Percentiles rank a stretch among this genome's conserved stretches.
phyloP scores from a whole-genome alignment of 2,329 filamentous ascomycete species.

The Colletotrichum lentis region DNA sequence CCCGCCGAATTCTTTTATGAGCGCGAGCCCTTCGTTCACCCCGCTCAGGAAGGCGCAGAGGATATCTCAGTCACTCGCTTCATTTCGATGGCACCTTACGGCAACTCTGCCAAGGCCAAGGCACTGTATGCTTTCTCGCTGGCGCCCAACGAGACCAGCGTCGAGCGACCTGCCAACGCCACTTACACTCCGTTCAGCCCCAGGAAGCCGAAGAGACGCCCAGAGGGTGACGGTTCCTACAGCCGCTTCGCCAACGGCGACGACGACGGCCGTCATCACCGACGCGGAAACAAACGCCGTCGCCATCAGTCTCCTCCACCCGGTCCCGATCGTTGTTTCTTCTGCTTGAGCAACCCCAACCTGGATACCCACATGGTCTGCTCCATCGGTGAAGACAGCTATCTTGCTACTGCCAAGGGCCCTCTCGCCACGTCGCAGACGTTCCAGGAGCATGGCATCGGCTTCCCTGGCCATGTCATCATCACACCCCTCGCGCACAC shows the following conservation, averaged over 20 bases:
- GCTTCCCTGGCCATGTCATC: slow-evolving; percentile 85
- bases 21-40: slow-evolving; percentile 89
- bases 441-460: slow-evolving; percentile 70
- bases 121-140: slow-evolving; percentile 81
- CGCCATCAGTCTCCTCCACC: slow-evolving; percentile 63
- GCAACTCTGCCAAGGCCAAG: slow-evolving; percentile 80
- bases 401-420: slow-evolving; percentile 91
- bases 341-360: slow-evolving; percentile 89
- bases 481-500: slow-evolving; percentile 89
- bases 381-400: slow-evolving; percentile 85
- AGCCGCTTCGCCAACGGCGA: slow-evolving; percentile 62
- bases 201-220: slow-evolving; percentile 65
- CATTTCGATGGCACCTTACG: slow-evolving; percentile 83
- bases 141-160: slow-evolving; percentile 67
- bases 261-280: slow-evolving; percentile 51
- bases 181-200: slow-evolving; percentile 78
- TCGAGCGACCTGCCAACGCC: slow-evolving; percentile 71
- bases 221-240: slow-evolving; percentile 58
- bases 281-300: slow-evolving; percentile 55
- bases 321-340: slow-evolving; percentile 86
- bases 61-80: slow-evolving; percentile 79
- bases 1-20: slow-evolving; percentile 77
- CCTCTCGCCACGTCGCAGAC: slow-evolving; percentile 77
- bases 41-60: slow-evolving; percentile 55
- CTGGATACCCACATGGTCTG: slow-evolving; percentile 87